Evolutionary conservation across 768 basidiomycete genomes (phyloP).

Genomic region (Daedaleopsis nitida): DNA sequence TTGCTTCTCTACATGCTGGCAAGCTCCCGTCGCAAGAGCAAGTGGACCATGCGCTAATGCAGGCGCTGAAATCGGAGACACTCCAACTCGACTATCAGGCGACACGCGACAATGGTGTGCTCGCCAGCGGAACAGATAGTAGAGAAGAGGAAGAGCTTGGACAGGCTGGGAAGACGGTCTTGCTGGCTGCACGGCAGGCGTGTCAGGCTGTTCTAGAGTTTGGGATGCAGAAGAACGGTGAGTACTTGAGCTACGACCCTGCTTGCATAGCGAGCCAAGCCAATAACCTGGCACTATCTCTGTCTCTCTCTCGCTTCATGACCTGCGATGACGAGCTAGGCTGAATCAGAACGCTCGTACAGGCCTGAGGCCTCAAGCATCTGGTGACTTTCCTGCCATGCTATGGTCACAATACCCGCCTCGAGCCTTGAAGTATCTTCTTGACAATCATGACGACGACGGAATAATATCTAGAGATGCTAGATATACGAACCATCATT

Average conservation of each 20-base stretch:
- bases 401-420: neutral
- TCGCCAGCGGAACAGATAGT: neutral
- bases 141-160: slow-evolving; percentile 1
- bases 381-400: neutral
- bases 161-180: slow-evolving; percentile 1
- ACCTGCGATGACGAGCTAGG: too few species aligned
- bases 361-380: neutral
- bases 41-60: slow-evolving; percentile 15
- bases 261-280: neutral
- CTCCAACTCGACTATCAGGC: slow-evolving; percentile 8
- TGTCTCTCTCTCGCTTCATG: too few species aligned
- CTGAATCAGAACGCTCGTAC: too few species aligned
- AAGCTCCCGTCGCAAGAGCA: slow-evolving; percentile 31
- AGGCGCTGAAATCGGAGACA: slow-evolving; percentile 19
- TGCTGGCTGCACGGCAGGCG: slow-evolving; percentile 13
- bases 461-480: too few species aligned
- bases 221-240: slow-evolving; percentile 32
- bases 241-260: neutral
- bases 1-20: slow-evolving; percentile 26
- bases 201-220: slow-evolving; percentile 19
- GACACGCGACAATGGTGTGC: neutral
- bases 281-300: too few species aligned
- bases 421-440: too few species aligned
- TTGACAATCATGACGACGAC: too few species aligned
- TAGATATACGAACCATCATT: too few species aligned